phyloP scores from a whole-genome alignment of 495 filamentous ascomycete genomes.

The Amphirosellinia nigrospora region DNA sequence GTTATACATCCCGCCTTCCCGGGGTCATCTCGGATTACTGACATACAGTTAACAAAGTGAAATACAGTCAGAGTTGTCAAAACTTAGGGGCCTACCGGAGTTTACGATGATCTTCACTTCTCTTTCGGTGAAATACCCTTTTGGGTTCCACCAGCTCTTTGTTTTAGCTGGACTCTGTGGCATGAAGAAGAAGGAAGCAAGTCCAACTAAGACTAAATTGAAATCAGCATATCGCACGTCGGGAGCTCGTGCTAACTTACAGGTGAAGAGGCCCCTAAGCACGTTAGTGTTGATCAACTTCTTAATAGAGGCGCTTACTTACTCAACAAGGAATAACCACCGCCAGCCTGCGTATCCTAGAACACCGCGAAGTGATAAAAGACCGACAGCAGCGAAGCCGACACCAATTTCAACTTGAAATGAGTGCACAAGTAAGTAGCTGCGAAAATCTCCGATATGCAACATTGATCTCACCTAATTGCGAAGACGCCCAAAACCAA shows the following conservation, averaged over 20 bases:
- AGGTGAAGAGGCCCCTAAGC: conserved; percentile 30
- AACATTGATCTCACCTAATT: conserved; percentile 27
- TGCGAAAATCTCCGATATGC: not conserved
- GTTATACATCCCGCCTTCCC: conserved; percentile 66
- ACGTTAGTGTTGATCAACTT: conserved; percentile 20
- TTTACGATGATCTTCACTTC: conserved; percentile 80
- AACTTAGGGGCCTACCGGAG: conserved; percentile 41
- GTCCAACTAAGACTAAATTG: conserved; percentile 60
- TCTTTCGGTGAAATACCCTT: conserved; percentile 72
- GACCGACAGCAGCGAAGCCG: conserved; percentile 72
- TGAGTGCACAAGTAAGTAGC: conserved; percentile 1
- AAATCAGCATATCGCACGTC: conserved; percentile 9
- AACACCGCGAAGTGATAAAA: conserved; percentile 68
- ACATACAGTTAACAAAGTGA: conserved; percentile 15
- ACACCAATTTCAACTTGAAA: conserved; percentile 64
- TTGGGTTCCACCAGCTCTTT: conserved; percentile 55
- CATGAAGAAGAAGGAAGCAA: conserved; percentile 71
- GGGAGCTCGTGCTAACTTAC: conserved; percentile 19
- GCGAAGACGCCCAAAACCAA: conserved; percentile 37
- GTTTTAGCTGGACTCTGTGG: conserved; percentile 75
- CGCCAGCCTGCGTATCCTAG: conserved; percentile 71
- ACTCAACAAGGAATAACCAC: conserved; percentile 68
- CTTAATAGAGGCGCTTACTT: conserved; percentile 15
- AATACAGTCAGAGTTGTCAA: not conserved
- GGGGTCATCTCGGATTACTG: conserved; percentile 71